Conservation (phyloP, 176 grass and related monocot species). For the Saccharum spontaneum region DNA sequence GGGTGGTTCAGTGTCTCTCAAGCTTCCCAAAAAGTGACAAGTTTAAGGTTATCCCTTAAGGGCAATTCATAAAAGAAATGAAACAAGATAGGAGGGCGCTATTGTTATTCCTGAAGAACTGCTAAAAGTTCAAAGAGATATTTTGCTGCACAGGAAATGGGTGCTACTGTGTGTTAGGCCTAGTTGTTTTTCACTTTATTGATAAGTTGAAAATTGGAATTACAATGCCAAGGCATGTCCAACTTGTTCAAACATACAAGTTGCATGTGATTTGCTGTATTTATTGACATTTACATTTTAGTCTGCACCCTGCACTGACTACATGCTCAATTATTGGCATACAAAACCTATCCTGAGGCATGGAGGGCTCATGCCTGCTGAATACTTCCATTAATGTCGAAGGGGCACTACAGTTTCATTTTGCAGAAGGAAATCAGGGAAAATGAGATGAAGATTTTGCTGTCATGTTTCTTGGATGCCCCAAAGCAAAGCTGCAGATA, state of each 20-base stretch:
- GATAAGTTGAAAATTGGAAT: background rate
- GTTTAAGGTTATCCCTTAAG: background rate
- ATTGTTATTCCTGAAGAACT: slow-evolving; percentile 19
- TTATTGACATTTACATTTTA: background rate
- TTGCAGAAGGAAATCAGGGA: background rate
- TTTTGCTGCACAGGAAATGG: background rate
- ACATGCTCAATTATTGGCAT: background rate
- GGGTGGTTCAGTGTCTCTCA: slow-evolving; percentile 31
- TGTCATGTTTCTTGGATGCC: background rate
- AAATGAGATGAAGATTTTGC: background rate
- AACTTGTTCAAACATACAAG: slow-evolving; percentile 5
- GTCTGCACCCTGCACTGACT: background rate
- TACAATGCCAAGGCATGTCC: background rate
- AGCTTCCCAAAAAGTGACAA: slow-evolving; percentile 28
- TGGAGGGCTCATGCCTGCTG: background rate
- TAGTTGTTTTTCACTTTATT: background rate
- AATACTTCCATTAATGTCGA: background rate
- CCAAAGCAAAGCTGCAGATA: background rate
- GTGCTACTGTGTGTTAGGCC: background rate
- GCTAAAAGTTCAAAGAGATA: background rate
- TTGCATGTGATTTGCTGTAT: background rate
- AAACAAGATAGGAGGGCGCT: background rate
- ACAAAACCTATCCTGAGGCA: background rate
- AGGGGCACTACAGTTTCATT: background rate
- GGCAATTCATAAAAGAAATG: background rate